Base-by-base conservation (phyloP, 257 asterid species). In the Solanum pimpinellifolium region DNA sequence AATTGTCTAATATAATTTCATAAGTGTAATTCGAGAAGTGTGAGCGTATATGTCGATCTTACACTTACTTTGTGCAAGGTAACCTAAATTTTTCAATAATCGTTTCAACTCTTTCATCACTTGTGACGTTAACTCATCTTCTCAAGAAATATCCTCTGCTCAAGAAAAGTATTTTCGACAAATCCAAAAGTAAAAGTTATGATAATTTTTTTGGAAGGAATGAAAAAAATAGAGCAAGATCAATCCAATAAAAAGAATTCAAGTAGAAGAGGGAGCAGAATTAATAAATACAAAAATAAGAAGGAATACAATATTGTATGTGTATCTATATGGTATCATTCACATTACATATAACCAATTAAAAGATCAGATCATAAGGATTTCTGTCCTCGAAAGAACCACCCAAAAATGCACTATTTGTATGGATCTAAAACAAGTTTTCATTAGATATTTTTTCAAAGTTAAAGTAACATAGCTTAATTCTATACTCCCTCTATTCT, bases 21-120 rank as follows among this genome's bases (percentile, higher is more conserved):
- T 7, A 31, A 31, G n/a, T 3, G 2, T 8, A 4, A 1, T 4
- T 0, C 5, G 16, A 11, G 1, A 4, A n/a, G 35, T 11, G 2
- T 7, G 13, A 9, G 6, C 4, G 5, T 68, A 16, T 1, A 21
- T 1, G 6, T 4, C 1, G 1, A 68, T 15, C 35, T 68, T 27
- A 27, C 20, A 2, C 18, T 13, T 27, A 59, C 5, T 56, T 56
- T 56, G n/a, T 18, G n/a, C 3, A 21, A 18, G 62, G n/a, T 18
- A 18, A 56, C 11, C n/a, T 56, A 56, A 56, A 7, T 56, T 23
- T 56, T 18, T 18, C 7, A 56, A 56, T 56, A 56, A 56, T 56
- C 62, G 3, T 56, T 56, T 56, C 62, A 18, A 56, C 62, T 56
- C 62, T 18, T 18, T 56, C 62, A 18, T 7, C 39, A 56, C n/a